These are phyloP conservation scores for Microsporum audouinii DNA, from an alignment of 2,329 filamentous ascomycete genomes.

Conservation along the genomic window DNA sequence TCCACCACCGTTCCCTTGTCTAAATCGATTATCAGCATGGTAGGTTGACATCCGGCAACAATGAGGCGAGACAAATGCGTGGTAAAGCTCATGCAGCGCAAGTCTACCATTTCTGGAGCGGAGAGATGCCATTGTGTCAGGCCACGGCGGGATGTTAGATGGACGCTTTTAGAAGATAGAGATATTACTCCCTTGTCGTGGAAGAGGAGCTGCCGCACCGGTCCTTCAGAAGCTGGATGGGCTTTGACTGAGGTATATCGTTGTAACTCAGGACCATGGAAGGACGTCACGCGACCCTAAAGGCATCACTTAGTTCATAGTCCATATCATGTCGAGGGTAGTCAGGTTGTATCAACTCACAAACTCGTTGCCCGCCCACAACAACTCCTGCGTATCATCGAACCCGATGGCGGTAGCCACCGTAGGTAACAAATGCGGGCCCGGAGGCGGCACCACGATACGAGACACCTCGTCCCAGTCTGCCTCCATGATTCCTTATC, in stretches of 20 bases:
- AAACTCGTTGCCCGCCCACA: constrained; percentile 89
- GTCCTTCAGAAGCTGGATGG: constrained; percentile 60
- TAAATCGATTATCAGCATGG: constrained; percentile 67
- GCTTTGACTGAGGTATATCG: constrained; percentile 83
- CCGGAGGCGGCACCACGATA: constrained; percentile 67
- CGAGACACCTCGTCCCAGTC: constrained; percentile 59
- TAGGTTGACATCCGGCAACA: constrained; percentile 73
- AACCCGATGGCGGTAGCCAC: constrained; percentile 74
- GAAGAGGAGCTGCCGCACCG: constrained; percentile 78
- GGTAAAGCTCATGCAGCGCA: constrained; percentile 92
- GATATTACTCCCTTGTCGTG: constrained; percentile 83
- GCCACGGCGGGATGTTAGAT: constrained; percentile 76
- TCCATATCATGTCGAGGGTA: background rate
- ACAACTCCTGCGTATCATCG: constrained; percentile 74
- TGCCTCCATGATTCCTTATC: constrained; percentile 31
- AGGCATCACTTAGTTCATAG: background rate
- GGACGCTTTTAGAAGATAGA: constrained; percentile 70
- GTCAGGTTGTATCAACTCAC: constrained; percentile 40
- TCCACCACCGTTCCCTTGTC: constrained; percentile 63
- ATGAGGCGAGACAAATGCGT: constrained; percentile 76
- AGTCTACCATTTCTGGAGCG: constrained; percentile 67
- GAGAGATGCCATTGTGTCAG: constrained; percentile 78
- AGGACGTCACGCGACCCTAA: constrained; percentile 79
- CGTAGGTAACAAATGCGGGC: constrained; percentile 56
- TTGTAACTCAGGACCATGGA: constrained; percentile 73